These are phyloP conservation scores for Crepidotus sp. DNA, from an alignment of 1,284 basidiomycete genomes.

Conservation along the genomic window DNA sequence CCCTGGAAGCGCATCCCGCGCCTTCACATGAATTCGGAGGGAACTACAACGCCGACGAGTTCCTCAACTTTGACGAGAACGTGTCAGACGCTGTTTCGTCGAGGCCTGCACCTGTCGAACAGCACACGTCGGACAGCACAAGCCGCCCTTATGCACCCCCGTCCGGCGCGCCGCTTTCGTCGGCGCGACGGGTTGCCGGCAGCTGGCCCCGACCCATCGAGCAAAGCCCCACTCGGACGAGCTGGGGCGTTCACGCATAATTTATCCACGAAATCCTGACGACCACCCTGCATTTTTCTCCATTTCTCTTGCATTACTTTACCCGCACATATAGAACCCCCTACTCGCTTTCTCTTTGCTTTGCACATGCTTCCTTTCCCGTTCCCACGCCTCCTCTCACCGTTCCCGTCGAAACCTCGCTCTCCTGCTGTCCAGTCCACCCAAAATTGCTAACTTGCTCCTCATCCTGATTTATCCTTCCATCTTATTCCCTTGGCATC, in stretches of 20 bases:
- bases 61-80: slow-evolving; percentile 20
- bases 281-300: slow-evolving; percentile 2
- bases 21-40: slow-evolving; percentile 8
- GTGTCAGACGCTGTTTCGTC: slow-evolving; percentile 1
- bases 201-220: slow-evolving; percentile 37
- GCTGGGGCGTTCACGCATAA: slow-evolving; percentile 24
- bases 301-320: slow-evolving; percentile 2
- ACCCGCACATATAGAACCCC: slow-evolving; percentile 19
- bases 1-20: neutral
- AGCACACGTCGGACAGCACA: slow-evolving; percentile 11
- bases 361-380: slow-evolving; percentile 13
- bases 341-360: slow-evolving; percentile 18
- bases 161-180: slow-evolving; percentile 39
- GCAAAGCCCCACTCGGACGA: slow-evolving; percentile 20
- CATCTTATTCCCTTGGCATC: slow-evolving; percentile 3
- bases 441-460: slow-evolving; percentile 16
- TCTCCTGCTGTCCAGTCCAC: slow-evolving; percentile 1
- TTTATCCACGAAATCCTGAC: slow-evolving; percentile 14
- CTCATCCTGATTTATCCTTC: slow-evolving; percentile 4
- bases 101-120: neutral
- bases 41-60: slow-evolving; percentile 22
- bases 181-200: slow-evolving; percentile 43
- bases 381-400: neutral
- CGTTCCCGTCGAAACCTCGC: neutral
- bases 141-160: slow-evolving; percentile 39